phyloP scores from a whole-genome alignment of 345 rosid species.

The Lepidium africanum region DNA sequence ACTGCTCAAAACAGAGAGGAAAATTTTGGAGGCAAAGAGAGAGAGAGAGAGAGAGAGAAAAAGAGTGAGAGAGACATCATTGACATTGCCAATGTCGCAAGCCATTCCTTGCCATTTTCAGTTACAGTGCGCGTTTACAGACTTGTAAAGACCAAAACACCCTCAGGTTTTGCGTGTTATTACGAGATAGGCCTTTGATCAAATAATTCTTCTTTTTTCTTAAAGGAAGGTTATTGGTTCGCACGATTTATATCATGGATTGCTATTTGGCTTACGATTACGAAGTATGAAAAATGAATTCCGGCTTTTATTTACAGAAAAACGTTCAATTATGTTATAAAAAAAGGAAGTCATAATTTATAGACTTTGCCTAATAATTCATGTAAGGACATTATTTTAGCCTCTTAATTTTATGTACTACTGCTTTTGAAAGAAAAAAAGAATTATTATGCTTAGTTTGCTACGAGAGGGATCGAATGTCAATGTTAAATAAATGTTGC shows the following conservation, averaged over 20 bases:
- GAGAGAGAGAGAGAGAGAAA: not conserved
- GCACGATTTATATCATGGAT: conserved; percentile 13
- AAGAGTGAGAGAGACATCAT: conserved; percentile 5
- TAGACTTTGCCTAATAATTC: not conserved
- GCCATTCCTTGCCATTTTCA: conserved; percentile 41
- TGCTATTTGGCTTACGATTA: not conserved
- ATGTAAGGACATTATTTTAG: not conserved
- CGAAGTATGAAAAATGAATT: no score
- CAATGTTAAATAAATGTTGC: conserved; percentile 6
- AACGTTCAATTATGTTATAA: not conserved
- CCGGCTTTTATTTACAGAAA: not conserved
- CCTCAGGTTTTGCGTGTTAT: conserved; percentile 7
- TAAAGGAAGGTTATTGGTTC: conserved; percentile 3
- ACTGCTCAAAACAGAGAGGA: conserved; percentile 42
- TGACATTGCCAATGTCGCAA: conserved; percentile 73
- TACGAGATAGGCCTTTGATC: not conserved
- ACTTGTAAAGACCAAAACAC: not conserved
- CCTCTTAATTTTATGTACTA: not conserved
- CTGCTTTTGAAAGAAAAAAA: not conserved
- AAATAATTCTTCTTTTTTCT: not conserved
- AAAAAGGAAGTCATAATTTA: not conserved
- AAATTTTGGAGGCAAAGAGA: conserved; percentile 17
- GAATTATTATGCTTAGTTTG: not conserved
- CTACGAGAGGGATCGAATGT: not conserved
- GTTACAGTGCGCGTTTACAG: not conserved